A percentile compares a stretch with the other conserved stretches of the same genome.
Conservation (phyloP, 768 basidiomycete species). For the Leccinum rimulosum region DNA sequence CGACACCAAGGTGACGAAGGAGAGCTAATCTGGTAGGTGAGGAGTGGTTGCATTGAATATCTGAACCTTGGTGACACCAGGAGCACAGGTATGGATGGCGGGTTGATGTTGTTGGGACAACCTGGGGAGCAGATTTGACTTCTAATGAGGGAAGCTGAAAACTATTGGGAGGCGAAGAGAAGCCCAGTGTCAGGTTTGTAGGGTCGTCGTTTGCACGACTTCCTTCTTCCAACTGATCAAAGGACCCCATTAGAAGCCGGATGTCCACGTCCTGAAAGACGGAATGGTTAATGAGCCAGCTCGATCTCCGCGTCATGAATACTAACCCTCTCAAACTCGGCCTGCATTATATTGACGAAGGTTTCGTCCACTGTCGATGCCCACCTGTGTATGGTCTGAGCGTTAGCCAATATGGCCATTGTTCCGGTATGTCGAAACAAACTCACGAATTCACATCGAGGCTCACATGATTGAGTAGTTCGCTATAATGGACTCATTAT, state of each 20-base stretch:
- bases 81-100: constrained; percentile 6
- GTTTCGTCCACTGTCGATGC: background rate
- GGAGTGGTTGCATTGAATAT: background rate
- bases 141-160: background rate
- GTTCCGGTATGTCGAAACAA: background rate
- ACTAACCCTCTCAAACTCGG: background rate
- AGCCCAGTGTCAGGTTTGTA: background rate
- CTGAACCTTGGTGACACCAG: constrained; percentile 11
- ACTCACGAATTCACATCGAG: constrained; percentile 8
- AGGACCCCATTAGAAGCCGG: background rate
- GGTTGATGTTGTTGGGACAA: background rate
- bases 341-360: background rate
- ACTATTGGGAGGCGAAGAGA: background rate
- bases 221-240: background rate
- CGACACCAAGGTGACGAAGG: constrained; percentile 15
- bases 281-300: background rate
- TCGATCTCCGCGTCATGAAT: background rate
- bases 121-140: background rate
- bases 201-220: background rate
- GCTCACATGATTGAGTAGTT: background rate
- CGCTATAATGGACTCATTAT: constrained; percentile 3
- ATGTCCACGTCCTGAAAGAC: background rate
- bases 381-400: background rate
- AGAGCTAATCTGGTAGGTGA: constrained; percentile 2
- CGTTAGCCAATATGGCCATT: background rate